Conservation (phyloP, 2,329 filamentous ascomycete genomes). For the Epichloe coenophiala region DNA sequence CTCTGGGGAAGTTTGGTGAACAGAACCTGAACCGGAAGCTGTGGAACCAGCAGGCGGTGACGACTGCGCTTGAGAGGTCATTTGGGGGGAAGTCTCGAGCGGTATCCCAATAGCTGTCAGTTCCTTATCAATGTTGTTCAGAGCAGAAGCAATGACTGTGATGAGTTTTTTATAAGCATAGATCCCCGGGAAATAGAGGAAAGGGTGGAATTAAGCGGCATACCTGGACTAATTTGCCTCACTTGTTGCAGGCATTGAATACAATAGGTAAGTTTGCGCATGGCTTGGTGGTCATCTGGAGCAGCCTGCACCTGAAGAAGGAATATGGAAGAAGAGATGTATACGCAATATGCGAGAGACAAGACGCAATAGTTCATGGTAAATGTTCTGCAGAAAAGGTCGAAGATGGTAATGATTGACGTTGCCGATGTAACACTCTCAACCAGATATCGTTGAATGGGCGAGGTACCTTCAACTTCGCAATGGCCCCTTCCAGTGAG, state of each 20-base stretch:
- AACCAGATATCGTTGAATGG: conserved; percentile 34
- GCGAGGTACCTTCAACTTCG: conserved; percentile 19
- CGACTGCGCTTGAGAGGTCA: background rate
- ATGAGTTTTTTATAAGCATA: background rate
- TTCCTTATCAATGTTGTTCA: conserved; percentile 35
- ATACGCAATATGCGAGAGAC: conserved; percentile 46
- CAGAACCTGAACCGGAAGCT: background rate
- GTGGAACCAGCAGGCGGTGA: background rate
- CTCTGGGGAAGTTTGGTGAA: conserved; percentile 2
- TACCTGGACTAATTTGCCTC: conserved; percentile 38
- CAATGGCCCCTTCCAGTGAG: conserved; percentile 24
- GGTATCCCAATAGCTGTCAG: conserved; percentile 13
- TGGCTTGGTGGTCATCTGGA: conserved; percentile 35
- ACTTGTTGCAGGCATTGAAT: conserved; percentile 39
- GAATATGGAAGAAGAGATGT: conserved; percentile 48
- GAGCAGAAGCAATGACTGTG: conserved; percentile 37
- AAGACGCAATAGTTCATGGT: conserved; percentile 43
- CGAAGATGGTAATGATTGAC: conserved; percentile 46
- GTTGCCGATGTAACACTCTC: conserved; percentile 46
- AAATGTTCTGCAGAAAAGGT: conserved; percentile 44
- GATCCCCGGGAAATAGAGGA: background rate
- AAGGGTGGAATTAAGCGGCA: background rate
- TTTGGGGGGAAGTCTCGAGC: background rate
- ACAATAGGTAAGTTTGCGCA: conserved; percentile 41
- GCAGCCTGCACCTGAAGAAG: conserved; percentile 45